Percentiles rank a stretch among this genome's conserved stretches.
These are phyloP conservation scores for Lachancea lanzarotensis DNA, from an alignment of 805 yeast genomes.

Conservation along the genomic window DNA sequence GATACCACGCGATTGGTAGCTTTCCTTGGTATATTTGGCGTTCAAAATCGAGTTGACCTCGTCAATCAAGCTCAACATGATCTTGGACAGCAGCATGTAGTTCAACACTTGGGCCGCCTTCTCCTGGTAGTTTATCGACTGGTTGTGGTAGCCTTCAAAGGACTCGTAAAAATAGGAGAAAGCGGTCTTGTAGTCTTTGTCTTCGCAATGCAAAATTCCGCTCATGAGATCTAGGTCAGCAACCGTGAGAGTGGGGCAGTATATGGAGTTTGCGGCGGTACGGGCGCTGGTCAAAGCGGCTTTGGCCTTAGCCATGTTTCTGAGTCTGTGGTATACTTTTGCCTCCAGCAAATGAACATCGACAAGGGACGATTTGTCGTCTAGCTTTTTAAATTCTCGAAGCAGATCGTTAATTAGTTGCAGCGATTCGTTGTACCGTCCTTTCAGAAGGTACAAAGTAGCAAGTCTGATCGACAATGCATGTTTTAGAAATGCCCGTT, in stretches of 20 bases:
- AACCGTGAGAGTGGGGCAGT: conserved; percentile 88
- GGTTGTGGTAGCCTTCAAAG: conserved; percentile 75
- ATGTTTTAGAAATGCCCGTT: conserved; percentile 84
- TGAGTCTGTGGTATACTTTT: conserved; percentile 81
- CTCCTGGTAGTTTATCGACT: conserved; percentile 45
- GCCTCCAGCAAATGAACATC: conserved; percentile 92
- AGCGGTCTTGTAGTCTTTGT: conserved; percentile 93
- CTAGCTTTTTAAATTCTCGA: conserved; percentile 84
- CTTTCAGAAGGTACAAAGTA: conserved; percentile 61
- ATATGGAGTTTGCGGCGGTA: conserved; percentile 94
- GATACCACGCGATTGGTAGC: conserved; percentile 70
- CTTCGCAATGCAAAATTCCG: conserved; percentile 94
- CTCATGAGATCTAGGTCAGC: conserved; percentile 94
- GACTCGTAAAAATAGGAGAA: conserved; percentile 93
- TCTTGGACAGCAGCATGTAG: conserved; percentile 87
- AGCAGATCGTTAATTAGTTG: conserved; percentile 64
- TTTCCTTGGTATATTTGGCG: conserved; percentile 63
- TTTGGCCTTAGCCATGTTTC: conserved; percentile 84
- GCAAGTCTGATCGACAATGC: conserved; percentile 80
- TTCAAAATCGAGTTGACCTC: conserved; percentile 75
- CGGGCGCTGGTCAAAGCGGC: conserved; percentile 93
- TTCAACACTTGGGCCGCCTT: conserved; percentile 75
- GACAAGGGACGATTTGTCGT: conserved; percentile 90
- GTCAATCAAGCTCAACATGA: conserved; percentile 82
- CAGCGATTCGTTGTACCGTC: conserved; percentile 61